A percentile compares a stretch with the other conserved stretches of the same genome.
Evolutionary conservation across 164 flowering plant genomes (phyloP).

Genomic region (Vitis amurensis): DNA sequence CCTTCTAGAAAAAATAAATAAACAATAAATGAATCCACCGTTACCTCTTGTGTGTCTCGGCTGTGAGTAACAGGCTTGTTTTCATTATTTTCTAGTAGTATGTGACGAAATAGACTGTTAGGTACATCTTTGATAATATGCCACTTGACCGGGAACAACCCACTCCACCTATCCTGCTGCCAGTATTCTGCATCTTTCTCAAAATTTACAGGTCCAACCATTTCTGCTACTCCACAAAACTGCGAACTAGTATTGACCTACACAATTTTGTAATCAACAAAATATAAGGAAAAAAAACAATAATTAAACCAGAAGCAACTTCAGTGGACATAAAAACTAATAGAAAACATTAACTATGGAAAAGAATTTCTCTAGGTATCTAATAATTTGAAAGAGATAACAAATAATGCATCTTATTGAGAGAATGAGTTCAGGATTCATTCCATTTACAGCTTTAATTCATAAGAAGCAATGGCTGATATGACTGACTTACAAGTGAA

Average conservation of each 20-base stretch:
- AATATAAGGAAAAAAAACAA: neutral
- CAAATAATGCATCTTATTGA: too few relatives aligned
- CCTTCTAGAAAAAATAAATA: neutral
- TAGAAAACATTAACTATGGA: too few relatives aligned
- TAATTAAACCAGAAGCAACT: neutral
- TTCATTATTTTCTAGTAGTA: constrained; percentile 45
- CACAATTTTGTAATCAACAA: neutral
- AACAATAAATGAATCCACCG: neutral
- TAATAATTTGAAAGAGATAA: too few relatives aligned
- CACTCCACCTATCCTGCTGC: constrained; percentile 58
- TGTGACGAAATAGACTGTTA: constrained; percentile 34
- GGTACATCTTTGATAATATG: constrained; percentile 53
- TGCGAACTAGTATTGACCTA: constrained; percentile 59
- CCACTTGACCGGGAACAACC: constrained; percentile 51
- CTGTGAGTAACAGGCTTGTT: constrained; percentile 52
- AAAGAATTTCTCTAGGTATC: too few relatives aligned
- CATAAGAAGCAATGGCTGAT: too few relatives aligned
- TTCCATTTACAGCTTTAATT: too few relatives aligned
- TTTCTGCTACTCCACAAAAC: constrained; percentile 54
- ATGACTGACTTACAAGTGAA: too few relatives aligned
- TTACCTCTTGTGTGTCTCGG: constrained; percentile 52
- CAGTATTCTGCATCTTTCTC: constrained; percentile 37
- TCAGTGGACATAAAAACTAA: too few relatives aligned
- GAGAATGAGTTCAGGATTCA: too few relatives aligned
- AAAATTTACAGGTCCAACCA: constrained; percentile 49